Evolutionary conservation across 345 rosid genomes (phyloP).

Genomic region (Noccaea bulbosa): DNA sequence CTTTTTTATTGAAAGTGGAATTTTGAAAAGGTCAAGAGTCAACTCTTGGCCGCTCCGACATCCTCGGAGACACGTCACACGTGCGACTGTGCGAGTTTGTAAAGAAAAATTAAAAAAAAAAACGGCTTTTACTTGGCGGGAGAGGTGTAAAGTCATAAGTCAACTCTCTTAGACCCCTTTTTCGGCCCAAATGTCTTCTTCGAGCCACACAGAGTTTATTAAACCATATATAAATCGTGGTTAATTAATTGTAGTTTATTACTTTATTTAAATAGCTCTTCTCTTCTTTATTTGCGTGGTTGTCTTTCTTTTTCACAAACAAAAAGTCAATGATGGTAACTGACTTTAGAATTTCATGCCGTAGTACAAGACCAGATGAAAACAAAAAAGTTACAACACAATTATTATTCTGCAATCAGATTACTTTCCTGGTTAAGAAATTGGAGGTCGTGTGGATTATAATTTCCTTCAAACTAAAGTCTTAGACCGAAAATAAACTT

Average conservation of each 20-base stretch:
- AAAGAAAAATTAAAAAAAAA: not conserved
- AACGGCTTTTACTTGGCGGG: slow-evolving; percentile 36
- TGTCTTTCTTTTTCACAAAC: not conserved
- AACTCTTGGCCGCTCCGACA: slow-evolving; percentile 22
- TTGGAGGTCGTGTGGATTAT: too few species aligned
- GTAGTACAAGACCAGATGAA: not conserved
- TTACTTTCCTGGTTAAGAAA: too few species aligned
- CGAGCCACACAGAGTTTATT: not conserved
- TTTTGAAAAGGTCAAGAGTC: slow-evolving; percentile 14
- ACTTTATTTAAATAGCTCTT: not conserved
- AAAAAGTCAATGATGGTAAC: slow-evolving; percentile 7
- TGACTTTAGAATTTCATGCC: not conserved
- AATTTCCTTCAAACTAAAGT: too few species aligned
- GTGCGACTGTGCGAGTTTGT: slow-evolving; percentile 10
- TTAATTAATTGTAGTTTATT: not conserved
- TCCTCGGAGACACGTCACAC: slow-evolving; percentile 32
- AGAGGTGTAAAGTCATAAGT: slow-evolving; percentile 23
- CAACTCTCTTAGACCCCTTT: slow-evolving; percentile 19
- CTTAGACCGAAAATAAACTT: too few species aligned
- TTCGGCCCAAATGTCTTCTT: slow-evolving; percentile 21
- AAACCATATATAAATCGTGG: not conserved
- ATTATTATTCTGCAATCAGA: not conserved
- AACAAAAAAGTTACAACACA: not conserved
- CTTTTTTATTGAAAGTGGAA: not conserved
- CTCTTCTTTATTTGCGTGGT: not conserved